Percentiles rank a stretch among this genome's conserved stretches.
These are phyloP conservation scores for Suhomyces bokatorum DNA, from an alignment of 1,139 yeast genomes.

Conservation along the genomic window DNA sequence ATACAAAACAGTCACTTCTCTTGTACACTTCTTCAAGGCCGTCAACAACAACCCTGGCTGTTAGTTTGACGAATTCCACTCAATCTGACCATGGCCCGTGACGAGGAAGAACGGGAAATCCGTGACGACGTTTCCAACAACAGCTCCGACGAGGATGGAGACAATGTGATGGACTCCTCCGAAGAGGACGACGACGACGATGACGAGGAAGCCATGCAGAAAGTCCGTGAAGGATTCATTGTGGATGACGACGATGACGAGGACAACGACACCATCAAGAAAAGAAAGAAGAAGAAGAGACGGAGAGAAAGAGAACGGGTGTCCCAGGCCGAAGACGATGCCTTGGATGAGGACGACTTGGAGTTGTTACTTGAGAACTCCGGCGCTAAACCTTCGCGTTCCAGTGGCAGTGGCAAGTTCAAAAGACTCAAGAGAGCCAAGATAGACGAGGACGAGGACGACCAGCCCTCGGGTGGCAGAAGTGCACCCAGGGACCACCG, in stretches of 20 bases:
- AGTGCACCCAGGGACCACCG: conserved; percentile 13
- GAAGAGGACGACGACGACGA: conserved; percentile 78
- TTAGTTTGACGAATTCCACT: conserved; percentile 1
- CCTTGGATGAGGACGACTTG: conserved; percentile 91
- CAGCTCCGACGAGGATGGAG: conserved; percentile 41
- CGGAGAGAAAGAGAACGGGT: conserved; percentile 35
- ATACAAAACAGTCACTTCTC: conserved; percentile 10
- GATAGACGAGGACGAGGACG: conserved; percentile 34
- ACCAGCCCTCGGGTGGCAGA: conserved; percentile 27
- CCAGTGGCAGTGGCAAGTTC: conserved; percentile 48
- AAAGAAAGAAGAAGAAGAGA: conserved; percentile 40
- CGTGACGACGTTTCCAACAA: conserved; percentile 32
- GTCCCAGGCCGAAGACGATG: conserved; percentile 55
- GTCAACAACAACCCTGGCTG: conserved; percentile 11
- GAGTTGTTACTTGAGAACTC: conserved; percentile 89
- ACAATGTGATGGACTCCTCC: conserved; percentile 62
- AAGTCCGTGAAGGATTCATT: conserved; percentile 88
- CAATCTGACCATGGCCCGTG: conserved; percentile 19
- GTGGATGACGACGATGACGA: conserved; percentile 77
- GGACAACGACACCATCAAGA: conserved; percentile 35
- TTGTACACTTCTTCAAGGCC: neutral
- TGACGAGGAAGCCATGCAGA: conserved; percentile 70
- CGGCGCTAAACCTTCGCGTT: conserved; percentile 53
- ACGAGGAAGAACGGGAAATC: conserved; percentile 40
- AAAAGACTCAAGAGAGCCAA: conserved; percentile 80